Percentiles rank a stretch among this genome's conserved stretches.
These are phyloP conservation scores for Exsudoporus frostii DNA, from an alignment of 768 basidiomycete species.

Conservation along the genomic window DNA sequence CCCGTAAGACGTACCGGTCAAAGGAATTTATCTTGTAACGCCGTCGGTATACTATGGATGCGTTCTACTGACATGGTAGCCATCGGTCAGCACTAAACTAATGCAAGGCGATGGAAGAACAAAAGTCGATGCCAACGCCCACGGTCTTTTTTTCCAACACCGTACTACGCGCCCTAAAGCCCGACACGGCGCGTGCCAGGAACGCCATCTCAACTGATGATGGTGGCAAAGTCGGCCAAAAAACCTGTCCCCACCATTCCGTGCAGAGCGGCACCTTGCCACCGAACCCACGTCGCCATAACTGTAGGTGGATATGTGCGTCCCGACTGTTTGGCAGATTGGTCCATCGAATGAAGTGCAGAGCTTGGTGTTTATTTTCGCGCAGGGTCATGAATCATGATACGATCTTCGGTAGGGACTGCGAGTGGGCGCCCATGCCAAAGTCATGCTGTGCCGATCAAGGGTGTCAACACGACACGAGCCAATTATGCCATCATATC, in stretches of 20 bases:
- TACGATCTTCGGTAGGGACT: conserved; percentile 1
- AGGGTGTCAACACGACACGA: background rate
- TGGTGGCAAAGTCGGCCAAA: background rate
- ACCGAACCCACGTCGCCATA: background rate
- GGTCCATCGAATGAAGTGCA: background rate
- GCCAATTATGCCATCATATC: background rate
- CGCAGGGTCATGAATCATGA: background rate
- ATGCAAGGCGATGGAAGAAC: background rate
- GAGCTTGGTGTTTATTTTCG: background rate
- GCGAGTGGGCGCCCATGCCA: background rate
- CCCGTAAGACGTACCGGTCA: background rate
- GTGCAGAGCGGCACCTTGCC: conserved; percentile 1
- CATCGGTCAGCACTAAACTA: background rate
- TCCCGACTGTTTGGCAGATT: background rate
- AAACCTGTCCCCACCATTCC: conserved; percentile 6
- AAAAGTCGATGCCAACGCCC: background rate
- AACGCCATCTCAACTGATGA: background rate
- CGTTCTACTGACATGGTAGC: background rate
- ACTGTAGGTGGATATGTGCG: background rate
- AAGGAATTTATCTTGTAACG: background rate
- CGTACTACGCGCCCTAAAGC: background rate
- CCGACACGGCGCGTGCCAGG: background rate
- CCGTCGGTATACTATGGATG: background rate
- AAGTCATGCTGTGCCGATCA: conserved; percentile 12
- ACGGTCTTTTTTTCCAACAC: conserved; percentile 6